phyloP scores from a whole-genome alignment of 805 yeast species.

The Myxozyma neotropica region DNA sequence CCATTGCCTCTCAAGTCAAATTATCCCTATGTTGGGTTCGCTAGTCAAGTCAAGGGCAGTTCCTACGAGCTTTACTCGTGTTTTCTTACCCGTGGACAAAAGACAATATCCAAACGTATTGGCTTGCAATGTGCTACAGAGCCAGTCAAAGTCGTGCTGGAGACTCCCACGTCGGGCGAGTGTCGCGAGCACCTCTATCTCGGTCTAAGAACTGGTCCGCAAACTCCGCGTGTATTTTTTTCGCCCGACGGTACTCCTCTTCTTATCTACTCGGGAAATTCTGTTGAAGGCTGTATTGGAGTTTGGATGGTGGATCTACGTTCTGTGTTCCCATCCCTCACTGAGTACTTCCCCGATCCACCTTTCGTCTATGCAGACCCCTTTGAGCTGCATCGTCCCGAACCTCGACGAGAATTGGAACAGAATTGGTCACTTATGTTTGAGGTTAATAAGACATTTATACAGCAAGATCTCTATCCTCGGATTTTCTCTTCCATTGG shows the following conservation, averaged over 20 bases:
- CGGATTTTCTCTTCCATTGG: conserved; percentile 25
- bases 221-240: conserved; percentile 29
- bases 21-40: conserved; percentile 30
- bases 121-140: conserved; percentile 33
- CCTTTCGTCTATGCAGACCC: conserved; percentile 17
- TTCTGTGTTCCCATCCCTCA: conserved; percentile 18
- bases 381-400: conserved; percentile 30
- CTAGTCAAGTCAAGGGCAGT: conserved; percentile 21
- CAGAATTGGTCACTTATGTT: conserved; percentile 32
- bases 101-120: conserved; percentile 23
- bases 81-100: conserved; percentile 22
- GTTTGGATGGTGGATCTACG: conserved; percentile 30
- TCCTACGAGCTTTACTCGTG: conserved; percentile 26
- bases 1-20: conserved; percentile 23
- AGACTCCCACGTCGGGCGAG: conserved; percentile 20
- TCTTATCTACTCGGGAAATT: conserved; percentile 29
- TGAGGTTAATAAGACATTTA: conserved; percentile 25
- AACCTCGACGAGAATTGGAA: conserved; percentile 19
- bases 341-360: conserved; percentile 22
- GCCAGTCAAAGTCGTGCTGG: conserved; percentile 15
- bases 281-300: conserved; percentile 27
- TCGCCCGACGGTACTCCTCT: conserved; percentile 29
- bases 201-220: conserved; percentile 30
- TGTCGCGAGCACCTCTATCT: conserved; percentile 27
- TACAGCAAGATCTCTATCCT: conserved; percentile 30